Percentiles rank a stretch among this genome's conserved stretches.
These are phyloP conservation scores for Scedosporium dehoogii DNA, from an alignment of 2,329 filamentous ascomycete species.

Conservation along the genomic window DNA sequence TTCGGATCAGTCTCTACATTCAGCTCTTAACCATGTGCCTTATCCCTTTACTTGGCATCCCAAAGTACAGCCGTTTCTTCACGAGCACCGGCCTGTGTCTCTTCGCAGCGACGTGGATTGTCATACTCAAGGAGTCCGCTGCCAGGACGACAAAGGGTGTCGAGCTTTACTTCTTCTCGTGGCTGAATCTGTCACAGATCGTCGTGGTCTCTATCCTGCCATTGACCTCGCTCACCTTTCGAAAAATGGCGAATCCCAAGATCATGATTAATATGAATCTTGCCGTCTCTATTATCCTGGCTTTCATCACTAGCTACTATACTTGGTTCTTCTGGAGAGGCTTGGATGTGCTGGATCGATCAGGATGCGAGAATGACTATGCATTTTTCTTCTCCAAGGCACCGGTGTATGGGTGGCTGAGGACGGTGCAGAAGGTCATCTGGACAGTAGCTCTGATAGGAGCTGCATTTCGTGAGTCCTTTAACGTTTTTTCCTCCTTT, in stretches of 20 bases:
- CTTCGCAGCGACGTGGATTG: not conserved
- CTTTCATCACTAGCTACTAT: not conserved
- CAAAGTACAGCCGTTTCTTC: not conserved
- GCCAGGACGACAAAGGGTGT: not conserved
- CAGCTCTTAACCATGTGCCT: not conserved
- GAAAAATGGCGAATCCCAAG: not conserved
- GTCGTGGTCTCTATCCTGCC: not conserved
- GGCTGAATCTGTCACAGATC: not conserved
- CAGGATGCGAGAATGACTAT: constrained; percentile 14
- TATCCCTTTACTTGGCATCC: not conserved
- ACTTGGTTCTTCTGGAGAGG: constrained; percentile 17
- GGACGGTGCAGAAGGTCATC: constrained; percentile 16
- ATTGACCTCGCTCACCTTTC: not conserved
- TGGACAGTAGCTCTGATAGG: constrained; percentile 6
- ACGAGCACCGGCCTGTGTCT: not conserved
- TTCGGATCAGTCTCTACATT: not conserved
- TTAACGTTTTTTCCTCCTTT: too few species aligned
- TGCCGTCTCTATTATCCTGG: not conserved
- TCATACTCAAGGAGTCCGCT: not conserved
- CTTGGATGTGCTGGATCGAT: constrained; percentile 13
- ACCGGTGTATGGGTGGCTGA: constrained; percentile 17
- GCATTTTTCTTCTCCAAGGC: constrained; percentile 19
- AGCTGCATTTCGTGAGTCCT: not conserved
- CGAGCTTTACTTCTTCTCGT: not conserved
- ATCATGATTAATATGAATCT: not conserved